Percentiles rank a stretch among this genome's conserved stretches.
Conservation (phyloP, 495 filamentous ascomycete genomes). For the Penicillium cataractarum region DNA sequence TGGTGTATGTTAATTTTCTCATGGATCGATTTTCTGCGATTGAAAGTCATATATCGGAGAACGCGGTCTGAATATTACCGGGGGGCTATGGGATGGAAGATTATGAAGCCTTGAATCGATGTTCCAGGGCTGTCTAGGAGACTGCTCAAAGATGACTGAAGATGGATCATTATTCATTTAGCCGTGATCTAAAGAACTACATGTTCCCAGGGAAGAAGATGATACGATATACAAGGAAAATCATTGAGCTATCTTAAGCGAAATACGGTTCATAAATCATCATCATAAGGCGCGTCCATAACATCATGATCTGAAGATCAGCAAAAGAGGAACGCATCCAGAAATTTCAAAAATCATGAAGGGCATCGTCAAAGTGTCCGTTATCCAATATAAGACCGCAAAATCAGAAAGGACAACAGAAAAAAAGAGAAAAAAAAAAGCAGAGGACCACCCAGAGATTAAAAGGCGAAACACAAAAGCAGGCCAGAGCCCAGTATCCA, state of each 20-base stretch:
- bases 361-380: background rate
- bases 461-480: background rate
- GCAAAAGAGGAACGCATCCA: background rate
- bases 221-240: background rate
- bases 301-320: background rate
- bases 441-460: background rate
- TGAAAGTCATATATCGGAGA: background rate
- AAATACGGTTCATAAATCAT: slow-evolving; percentile 2
- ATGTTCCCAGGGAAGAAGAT: background rate
- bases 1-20: background rate
- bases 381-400: too few species aligned
- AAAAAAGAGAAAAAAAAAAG: background rate
- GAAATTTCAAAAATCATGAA: background rate
- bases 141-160: too few species aligned
- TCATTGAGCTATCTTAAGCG: background rate
- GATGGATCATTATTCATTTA: too few species aligned
- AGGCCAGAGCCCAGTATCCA: background rate
- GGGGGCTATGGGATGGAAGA: too few species aligned
- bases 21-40: background rate
- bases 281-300: background rate
- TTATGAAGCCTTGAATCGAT: too few species aligned
- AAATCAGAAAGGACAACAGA: too few species aligned
- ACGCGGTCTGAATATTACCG: background rate
- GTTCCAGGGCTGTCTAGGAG: too few species aligned
- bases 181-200: background rate